Evolutionary conservation across 306 rosid species (phyloP), one percentile per base, ranked within the genome.

Genomic region (Cotoneaster glaucophyllus): DNA sequence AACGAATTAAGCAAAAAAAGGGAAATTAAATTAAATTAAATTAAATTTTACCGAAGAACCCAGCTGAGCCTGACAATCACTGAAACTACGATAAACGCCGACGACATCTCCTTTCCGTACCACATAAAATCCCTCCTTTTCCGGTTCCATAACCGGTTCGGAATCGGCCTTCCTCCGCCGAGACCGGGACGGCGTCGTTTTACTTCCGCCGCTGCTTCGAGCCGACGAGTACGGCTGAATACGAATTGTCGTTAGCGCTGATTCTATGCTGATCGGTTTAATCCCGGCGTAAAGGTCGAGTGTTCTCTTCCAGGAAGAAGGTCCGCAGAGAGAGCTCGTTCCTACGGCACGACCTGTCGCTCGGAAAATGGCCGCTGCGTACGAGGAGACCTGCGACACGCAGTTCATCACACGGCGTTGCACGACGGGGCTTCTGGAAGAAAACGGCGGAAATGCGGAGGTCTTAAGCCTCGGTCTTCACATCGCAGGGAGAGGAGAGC

Each of bases 61-160:
- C 74, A 86, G 90, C 84, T 92, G 96, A 74, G 97, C 87, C 67
- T 92, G 98, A 39, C 90, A 92, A 31, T 94, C 96, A 58, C 45
- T 39, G 69, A 88, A 87, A 78, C 64, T 88, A 5, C 48, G 88
- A 58, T 92, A 94, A 43, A 94, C 77, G 11, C 98, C 98, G 41
- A 94, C 82, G 45, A 90, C 56, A 62, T 92, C 97, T 61, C 97
- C 98, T 71, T 92, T 94, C 11, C 98, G 86, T 26, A 94, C 96
- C 1, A 92, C 97, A 25, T 78, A 95, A 83, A 92, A 95, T 13
- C 86, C 92, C 39, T 82, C 84, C 43, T 87, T 83, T 66, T 91
- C 94, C 56, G 77, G 82, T 52, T 88, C 89, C 94, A 86, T 83
- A 11, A 14, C 81, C 4, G 80, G 73, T 70, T 85, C 82, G 53